Evolutionary conservation across 768 basidiomycete genomes (phyloP), one percentile per base, ranked within the genome.

Genomic region (Rhodotorula graminis): DNA sequence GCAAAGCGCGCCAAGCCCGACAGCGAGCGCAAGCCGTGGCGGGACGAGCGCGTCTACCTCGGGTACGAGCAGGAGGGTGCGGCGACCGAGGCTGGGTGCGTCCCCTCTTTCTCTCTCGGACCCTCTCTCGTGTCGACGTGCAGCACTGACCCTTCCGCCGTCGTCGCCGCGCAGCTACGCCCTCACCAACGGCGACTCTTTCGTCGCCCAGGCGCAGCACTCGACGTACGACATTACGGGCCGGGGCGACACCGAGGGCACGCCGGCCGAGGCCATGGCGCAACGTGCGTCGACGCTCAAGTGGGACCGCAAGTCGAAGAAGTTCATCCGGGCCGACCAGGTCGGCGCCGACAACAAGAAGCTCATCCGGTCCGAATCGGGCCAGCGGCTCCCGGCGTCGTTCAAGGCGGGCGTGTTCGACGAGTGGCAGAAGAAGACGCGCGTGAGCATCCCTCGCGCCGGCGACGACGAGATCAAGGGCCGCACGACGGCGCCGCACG

Each of bases 251-350:
- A 84, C 85, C 18, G 83, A 85, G 25, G 80, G 81, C 31, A 85
- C 86, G 47, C 85, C 86, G 63, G 87, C 85, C 68, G 85, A 86
- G 52, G 55, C 65, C 8, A 58, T 67, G 23, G 79, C 78, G 15
- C 82, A 83, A 63, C 80, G 80, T 63, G 81, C 82, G 18, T 89
- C 88, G 65, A 85, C 84, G 73, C 79, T 91, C 78, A 88, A 85
- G 42, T 99, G 96, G 96, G 93, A 97, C 82, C 91, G 91, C 79
- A 94, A 93, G 83, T 94, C 91, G 83, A 96, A 96, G 81, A 92
- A 90, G 78, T 96, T 96, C 75, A 84, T 95, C 55, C 87, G 90
- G 77, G 92, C 92, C 9, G 89, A 88, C 67, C 91, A 92, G 19
- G 84, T 82, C 57, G 95, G 93, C 29, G 87, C 93, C 15, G 93